Evolutionary conservation across 2,329 filamentous ascomycete species (phyloP), one percentile per base, ranked within the genome.

Genomic region (Aspergillus aculeatus): DNA sequence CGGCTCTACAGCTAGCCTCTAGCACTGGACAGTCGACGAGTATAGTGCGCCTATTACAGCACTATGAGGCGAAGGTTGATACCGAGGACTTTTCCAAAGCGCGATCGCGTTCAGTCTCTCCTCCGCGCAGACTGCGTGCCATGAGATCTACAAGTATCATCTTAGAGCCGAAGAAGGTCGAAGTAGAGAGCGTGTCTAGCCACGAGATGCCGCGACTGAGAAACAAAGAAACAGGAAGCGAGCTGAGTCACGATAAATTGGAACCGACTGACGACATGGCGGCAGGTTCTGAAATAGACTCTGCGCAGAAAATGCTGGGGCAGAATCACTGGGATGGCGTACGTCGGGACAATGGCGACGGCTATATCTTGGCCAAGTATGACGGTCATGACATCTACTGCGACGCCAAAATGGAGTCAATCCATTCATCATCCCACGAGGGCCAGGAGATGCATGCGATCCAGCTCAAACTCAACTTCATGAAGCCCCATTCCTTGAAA

Each of bases 381-480:
- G 41, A 54, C 26, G 38, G 48, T 10, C 56, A 58, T 32, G 50
- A 58, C 14, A 58, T 58, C 38, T 53, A 47, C 38, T 58, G 51
- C 5, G 56, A 52, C 50, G 56, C 56, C 4, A 58, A 58, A 23
- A 23, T 58, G 9, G 56, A 58, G 38, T 58, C 56, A n/a, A 38
- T 58, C 19, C 31, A 19, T 21, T 31, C 56, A 11, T 35, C 16
- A 29, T 5, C 53, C 4, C 56, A 53, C n/a, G 56, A 58, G 14
- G 50, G 56, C 4, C 23, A 48, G 21, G 49, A 38, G 11, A 53
- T 58, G 56, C 56, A 58, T 44, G 49, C 47, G 9, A 21, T 58
- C 23, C 56, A 53, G 44, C 23, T 58, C 35, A 58, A 58, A 41
- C 38, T 58, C n/a, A 49, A 58, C 32, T 58, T 58, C 41, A 58